Evolutionary conservation across 1,284 basidiomycete genomes (phyloP).

Genomic region (Papiliotrema terrestris): DNA sequence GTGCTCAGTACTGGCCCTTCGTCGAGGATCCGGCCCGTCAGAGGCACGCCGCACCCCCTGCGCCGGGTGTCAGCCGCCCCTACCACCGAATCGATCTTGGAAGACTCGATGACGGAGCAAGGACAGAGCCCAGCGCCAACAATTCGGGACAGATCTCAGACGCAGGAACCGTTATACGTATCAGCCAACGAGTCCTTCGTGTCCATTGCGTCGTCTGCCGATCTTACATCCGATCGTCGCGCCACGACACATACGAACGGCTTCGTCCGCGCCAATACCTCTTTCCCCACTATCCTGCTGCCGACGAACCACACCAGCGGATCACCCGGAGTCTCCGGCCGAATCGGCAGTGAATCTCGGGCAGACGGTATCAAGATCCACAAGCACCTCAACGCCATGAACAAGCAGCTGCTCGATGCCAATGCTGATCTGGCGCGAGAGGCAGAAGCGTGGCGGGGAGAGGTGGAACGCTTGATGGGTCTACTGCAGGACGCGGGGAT

Average conservation of each 20-base stretch:
- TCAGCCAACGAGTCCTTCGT: slow-evolving; percentile 39
- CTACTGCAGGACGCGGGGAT: slow-evolving; percentile 31
- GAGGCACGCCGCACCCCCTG: slow-evolving; percentile 38
- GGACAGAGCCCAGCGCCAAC: slow-evolving; percentile 1
- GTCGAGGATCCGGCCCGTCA: slow-evolving; percentile 13
- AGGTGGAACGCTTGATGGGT: slow-evolving; percentile 25
- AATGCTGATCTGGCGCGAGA: slow-evolving; percentile 40
- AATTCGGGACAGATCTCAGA: background rate
- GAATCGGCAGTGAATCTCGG: slow-evolving; percentile 27
- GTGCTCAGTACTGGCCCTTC: slow-evolving; percentile 30
- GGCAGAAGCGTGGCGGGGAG: slow-evolving; percentile 39
- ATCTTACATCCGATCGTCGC: slow-evolving; percentile 43
- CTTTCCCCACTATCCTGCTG: slow-evolving; percentile 39
- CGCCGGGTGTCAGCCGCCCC: slow-evolving; percentile 30
- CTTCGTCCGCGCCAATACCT: slow-evolving; percentile 37
- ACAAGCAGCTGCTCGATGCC: slow-evolving; percentile 41
- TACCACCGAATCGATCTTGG: slow-evolving; percentile 23
- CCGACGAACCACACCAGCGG: slow-evolving; percentile 17
- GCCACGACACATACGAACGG: slow-evolving; percentile 20
- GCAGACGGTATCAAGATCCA: slow-evolving; percentile 46
- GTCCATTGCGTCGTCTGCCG: slow-evolving; percentile 46
- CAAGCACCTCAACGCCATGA: slow-evolving; percentile 48
- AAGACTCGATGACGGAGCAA: slow-evolving; percentile 12
- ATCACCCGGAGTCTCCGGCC: slow-evolving; percentile 22
- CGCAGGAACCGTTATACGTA: no score